Evolutionary conservation across 1,139 yeast species (phyloP), one percentile per base, ranked within the genome.

Genomic region (Suhomyces choctaworum): DNA sequence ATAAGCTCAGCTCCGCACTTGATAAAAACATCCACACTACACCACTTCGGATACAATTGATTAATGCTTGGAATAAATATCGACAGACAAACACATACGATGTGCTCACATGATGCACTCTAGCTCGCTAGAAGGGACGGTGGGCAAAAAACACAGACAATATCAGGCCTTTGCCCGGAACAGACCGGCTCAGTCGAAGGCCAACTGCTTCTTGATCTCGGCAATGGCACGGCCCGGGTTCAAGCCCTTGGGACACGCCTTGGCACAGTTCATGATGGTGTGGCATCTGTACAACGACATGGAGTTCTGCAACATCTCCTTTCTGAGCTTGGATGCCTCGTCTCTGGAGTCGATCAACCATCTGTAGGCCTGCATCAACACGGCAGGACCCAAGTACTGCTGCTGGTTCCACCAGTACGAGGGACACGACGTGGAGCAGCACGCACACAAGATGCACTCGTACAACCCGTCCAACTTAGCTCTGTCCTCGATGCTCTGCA

Each of bases 401-500:
- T 90, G 96, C 70, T 89, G 96, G 72, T 94, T 94, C 99, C 99
- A 94, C 98, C 99, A 94, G 78, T 94, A 94, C 6, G 97, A 89
- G 36, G 99, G 98, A 74, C 99, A 92, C 22, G 98, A 81, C 34
- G 99, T 94, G 25, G 97, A 90, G 70, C 98, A 92, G 71, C 98
- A 92, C 17, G 98, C 98, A 74, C 98, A 92, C 60, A 92, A 76
- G 55, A 92, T 92, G 75, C 98, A 92, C 70, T 92, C 98, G 69
- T 92, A 92, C 54, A 92, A 73, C 41, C 98, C 97, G 64, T 92
- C 97, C 59, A 92, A 78, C 72, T 92, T 94, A 69, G 86, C 89
- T 70, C 99, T 84, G 71, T 92, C 98, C 48, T 76, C 95, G 50
- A 88, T 78, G 53, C 89, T 76, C 70, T 92, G 99, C 57, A 88